Conservation (phyloP, 2,329 filamentous ascomycete genomes). For the Bipolaris sorokiniana region DNA sequence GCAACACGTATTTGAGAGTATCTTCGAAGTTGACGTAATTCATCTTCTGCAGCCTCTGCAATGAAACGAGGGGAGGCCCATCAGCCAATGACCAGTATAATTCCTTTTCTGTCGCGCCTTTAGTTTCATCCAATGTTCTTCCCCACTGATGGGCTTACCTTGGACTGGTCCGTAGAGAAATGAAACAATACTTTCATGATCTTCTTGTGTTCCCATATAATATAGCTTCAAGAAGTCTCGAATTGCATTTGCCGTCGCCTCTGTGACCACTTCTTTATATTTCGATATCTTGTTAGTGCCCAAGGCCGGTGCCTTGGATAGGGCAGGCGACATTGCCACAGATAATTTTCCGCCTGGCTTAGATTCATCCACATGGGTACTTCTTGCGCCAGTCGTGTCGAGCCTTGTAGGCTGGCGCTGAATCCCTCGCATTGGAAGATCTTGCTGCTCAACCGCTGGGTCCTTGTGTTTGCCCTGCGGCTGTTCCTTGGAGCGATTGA, state of each 20-base stretch:
- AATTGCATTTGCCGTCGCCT: not conserved
- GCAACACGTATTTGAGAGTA: not conserved
- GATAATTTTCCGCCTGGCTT: not conserved
- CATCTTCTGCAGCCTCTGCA: not conserved
- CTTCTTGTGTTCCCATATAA: not conserved
- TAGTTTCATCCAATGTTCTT: not conserved
- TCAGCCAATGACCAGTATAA: not conserved
- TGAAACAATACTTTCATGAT: not conserved
- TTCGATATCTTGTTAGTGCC: not conserved
- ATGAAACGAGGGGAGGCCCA: not conserved
- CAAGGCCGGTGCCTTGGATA: not conserved
- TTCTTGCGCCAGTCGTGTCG: not conserved
- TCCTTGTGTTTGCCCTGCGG: not conserved
- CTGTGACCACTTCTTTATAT: not conserved
- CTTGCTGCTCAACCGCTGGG: not conserved
- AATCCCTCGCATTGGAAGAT: not conserved
- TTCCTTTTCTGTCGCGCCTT: not conserved
- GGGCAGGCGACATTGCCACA: not conserved
- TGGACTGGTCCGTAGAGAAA: not conserved
- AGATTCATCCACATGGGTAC: not conserved
- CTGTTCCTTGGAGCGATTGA: not conserved
- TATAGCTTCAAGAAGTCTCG: not conserved
- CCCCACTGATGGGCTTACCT: not conserved
- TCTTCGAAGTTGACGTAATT: not conserved
- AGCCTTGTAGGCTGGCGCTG: not conserved